Evolutionary conservation across 225 moss, liverwort and hornwort species (phyloP).

Genomic region (Sphagnum tenellum): DNA sequence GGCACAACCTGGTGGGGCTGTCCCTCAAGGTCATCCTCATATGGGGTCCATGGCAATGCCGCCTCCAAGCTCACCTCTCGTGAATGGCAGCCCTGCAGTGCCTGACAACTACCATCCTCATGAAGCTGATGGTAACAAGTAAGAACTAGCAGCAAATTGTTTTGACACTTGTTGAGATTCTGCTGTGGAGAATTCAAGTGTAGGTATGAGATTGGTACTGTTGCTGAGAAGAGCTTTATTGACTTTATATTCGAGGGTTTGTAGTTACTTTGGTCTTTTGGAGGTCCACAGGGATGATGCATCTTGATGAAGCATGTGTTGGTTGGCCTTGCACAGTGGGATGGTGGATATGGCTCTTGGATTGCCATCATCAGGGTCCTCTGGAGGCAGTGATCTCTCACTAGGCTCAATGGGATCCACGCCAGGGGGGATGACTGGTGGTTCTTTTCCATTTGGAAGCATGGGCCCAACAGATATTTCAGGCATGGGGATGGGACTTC

Average conservation of each 20-base stretch:
- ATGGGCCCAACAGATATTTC: conserved; percentile 95
- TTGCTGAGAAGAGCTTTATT: no score
- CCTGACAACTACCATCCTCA: conserved; percentile 77
- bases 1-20: conserved; percentile 45
- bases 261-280: no score
- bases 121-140: conserved; percentile 72
- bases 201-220: no score
- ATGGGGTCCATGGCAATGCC: conserved; percentile 83
- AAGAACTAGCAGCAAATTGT: conserved; percentile 1
- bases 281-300: no score
- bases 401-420: conserved; percentile 62
- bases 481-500: conserved; percentile 82
- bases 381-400: conserved; percentile 59
- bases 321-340: conserved; percentile 16
- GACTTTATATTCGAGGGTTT: no score
- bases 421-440: conserved; percentile 51
- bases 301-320: no score
- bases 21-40: conserved; percentile 64
- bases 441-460: conserved; percentile 76
- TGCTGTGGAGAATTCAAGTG: no score
- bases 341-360: conserved; percentile 57
- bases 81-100: conserved; percentile 73
- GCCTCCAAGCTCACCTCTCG: conserved; percentile 54
- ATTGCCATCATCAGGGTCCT: conserved; percentile 35
- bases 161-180: no score